Evolutionary conservation across 2,329 filamentous ascomycete species (phyloP).

Genomic region (Thielaviopsis ethacetica): DNA sequence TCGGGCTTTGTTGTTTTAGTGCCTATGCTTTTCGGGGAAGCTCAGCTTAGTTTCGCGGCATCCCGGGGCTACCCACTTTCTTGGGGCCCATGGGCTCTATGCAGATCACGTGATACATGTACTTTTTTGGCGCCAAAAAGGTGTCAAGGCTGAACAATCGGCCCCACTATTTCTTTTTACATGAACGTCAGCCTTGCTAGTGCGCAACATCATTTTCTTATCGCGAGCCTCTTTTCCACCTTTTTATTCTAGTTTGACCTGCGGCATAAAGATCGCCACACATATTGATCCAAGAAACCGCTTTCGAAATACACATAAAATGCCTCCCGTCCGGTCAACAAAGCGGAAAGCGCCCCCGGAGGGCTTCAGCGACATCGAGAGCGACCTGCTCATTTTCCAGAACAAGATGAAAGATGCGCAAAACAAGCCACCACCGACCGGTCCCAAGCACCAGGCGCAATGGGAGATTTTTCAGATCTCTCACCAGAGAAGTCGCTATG

Average conservation of each 20-base stretch:
- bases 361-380: conserved; percentile 77
- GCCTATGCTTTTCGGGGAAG: no score
- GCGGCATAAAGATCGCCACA: no score
- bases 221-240: no score
- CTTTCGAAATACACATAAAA: conserved; percentile 20
- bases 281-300: background rate
- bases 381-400: conserved; percentile 67
- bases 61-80: no score
- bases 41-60: no score
- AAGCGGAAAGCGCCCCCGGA: conserved; percentile 72
- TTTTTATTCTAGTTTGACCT: no score
- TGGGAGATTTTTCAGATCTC: conserved; percentile 98
- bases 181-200: no score
- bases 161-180: no score
- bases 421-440: conserved; percentile 69
- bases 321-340: conserved; percentile 63
- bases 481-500: conserved; percentile 80
- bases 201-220: background rate
- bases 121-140: no score
- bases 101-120: no score
- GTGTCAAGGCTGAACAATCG: no score
- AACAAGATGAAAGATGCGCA: conserved; percentile 95
- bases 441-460: conserved; percentile 69
- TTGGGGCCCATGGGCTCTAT: no score
- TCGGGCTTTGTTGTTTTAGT: background rate